These are phyloP conservation scores for Erigeron philadelphicus DNA, from an alignment of 140 eudicot species.

Conservation along the genomic window DNA sequence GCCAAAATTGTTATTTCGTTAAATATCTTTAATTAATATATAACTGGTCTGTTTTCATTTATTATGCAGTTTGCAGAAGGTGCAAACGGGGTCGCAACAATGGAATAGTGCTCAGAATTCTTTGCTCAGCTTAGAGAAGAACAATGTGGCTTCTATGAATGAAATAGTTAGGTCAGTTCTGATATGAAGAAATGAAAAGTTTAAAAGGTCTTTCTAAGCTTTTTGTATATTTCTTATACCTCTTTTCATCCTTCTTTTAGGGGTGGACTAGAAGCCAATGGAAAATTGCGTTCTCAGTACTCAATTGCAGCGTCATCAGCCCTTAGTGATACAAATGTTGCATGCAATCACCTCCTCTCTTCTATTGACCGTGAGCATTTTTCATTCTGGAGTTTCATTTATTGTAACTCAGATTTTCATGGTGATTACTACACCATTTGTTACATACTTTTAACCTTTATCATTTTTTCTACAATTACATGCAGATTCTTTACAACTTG, in stretches of 20 bases:
- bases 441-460: background rate
- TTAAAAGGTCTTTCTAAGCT: background rate
- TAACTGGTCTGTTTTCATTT: constrained; percentile 2
- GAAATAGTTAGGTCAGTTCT: constrained; percentile 58
- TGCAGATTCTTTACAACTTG: constrained; percentile 87
- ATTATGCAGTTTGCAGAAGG: constrained; percentile 54
- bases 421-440: no score
- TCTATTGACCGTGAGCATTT: constrained; percentile 71
- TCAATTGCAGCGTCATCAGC: constrained; percentile 79
- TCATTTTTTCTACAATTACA: background rate
- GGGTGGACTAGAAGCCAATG: constrained; percentile 84
- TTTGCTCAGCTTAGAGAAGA: constrained; percentile 64
- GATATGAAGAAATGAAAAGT: background rate
- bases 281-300: constrained; percentile 50
- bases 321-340: constrained; percentile 56
- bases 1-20: background rate
- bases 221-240: no score
- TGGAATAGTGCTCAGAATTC: constrained; percentile 87
- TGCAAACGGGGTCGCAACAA: constrained; percentile 70
- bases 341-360: constrained; percentile 69
- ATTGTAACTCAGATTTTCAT: no score
- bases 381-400: background rate
- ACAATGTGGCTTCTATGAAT: constrained; percentile 70
- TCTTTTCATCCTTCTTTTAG: constrained; percentile 26
- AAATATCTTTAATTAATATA: background rate